Evolutionary conservation across 768 basidiomycete species (phyloP).

Genomic region (Suillus spraguei): DNA sequence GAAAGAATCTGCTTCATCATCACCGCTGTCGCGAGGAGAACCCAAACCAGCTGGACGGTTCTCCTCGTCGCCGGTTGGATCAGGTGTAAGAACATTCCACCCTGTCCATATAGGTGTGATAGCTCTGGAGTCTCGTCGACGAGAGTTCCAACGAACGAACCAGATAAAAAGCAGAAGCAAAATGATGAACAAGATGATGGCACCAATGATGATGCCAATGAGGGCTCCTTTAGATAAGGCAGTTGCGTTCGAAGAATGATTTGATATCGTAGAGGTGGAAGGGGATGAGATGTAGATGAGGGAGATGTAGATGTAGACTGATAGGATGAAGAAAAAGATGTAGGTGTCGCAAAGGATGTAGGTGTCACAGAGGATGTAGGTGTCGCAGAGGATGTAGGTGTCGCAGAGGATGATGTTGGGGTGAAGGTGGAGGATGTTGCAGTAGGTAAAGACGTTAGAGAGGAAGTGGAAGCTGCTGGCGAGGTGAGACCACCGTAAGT

Average conservation of each 20-base stretch:
- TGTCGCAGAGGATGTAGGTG: conserved; percentile 32
- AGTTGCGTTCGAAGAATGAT: conserved; percentile 30
- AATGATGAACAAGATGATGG: conserved; percentile 59
- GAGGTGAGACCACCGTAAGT: conserved; percentile 75
- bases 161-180: conserved; percentile 50
- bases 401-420: conserved; percentile 28
- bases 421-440: conserved; percentile 27
- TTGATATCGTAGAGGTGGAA: conserved; percentile 24
- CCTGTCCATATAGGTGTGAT: conserved; percentile 42
- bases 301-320: conserved; percentile 29
- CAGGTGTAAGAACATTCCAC: conserved; percentile 45
- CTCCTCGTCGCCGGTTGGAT: conserved; percentile 29
- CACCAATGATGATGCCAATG: conserved; percentile 43
- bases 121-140: conserved; percentile 20
- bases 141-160: conserved; percentile 33
- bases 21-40: conserved; percentile 68
- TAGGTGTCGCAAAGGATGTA: too few relatives aligned
- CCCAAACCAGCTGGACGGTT: conserved; percentile 58
- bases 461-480: conserved; percentile 47
- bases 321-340: conserved; percentile 30
- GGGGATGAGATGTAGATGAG: conserved; percentile 28
- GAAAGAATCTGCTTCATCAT: conserved; percentile 72
- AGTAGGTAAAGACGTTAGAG: conserved; percentile 22
- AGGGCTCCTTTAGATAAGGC: conserved; percentile 31
- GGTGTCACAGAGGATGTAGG: conserved; percentile 36